Conservation (phyloP, 345 rosid genomes). For the Acer campestre region DNA sequence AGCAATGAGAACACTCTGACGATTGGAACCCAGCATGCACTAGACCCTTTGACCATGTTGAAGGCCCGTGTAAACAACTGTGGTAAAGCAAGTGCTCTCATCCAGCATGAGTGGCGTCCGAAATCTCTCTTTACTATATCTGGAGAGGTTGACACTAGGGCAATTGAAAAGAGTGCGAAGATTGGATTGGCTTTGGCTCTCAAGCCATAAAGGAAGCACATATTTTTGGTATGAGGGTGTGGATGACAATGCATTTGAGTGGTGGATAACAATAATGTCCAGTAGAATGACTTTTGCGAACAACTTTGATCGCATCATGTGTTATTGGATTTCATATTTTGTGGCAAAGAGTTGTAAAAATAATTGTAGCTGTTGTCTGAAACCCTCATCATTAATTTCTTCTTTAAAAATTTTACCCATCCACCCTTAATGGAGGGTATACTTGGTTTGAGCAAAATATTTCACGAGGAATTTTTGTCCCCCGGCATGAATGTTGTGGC, state of each 20-base stretch:
- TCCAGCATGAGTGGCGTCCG: constrained; percentile 97
- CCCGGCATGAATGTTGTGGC: too few relatives aligned
- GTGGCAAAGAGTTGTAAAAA: constrained; percentile 44
- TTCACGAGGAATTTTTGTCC: neutral
- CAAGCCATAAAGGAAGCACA: constrained; percentile 54
- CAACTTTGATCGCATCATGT: constrained; percentile 5
- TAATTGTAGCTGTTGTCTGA: constrained; percentile 37
- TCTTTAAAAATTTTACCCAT: neutral
- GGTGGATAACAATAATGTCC: constrained; percentile 38
- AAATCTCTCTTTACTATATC: constrained; percentile 85
- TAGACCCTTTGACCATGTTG: constrained; percentile 85
- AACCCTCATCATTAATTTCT: constrained; percentile 16
- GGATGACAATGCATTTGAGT: constrained; percentile 11
- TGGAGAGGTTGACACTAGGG: constrained; percentile 89
- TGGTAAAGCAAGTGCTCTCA: constrained; percentile 81
- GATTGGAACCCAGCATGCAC: constrained; percentile 80
- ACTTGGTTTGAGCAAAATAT: constrained; percentile 13
- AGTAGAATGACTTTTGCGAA: constrained; percentile 22
- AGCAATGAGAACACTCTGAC: constrained; percentile 80
- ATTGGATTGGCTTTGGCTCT: constrained; percentile 86
- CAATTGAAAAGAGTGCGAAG: constrained; percentile 92
- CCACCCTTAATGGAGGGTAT: constrained; percentile 16
- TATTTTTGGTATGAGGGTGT: constrained; percentile 14
- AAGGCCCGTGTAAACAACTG: constrained; percentile 91
- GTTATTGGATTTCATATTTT: constrained; percentile 24